phyloP scores from a whole-genome alignment of 257 asterid genomes.

The Schizonepeta tenuifolia region DNA sequence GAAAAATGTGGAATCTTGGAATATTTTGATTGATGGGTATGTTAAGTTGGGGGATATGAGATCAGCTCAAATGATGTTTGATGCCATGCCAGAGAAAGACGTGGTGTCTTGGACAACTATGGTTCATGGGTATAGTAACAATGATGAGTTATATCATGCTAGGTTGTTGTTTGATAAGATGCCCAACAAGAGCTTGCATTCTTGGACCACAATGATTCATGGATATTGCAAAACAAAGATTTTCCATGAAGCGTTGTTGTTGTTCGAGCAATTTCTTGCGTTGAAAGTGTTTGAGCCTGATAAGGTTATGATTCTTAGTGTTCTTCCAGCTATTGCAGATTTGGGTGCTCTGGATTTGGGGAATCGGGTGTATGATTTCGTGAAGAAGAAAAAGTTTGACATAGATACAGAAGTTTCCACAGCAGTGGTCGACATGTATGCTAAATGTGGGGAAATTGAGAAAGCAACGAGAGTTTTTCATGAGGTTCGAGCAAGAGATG shows the following conservation, averaged over 20 bases:
- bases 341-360: slow-evolving; percentile 89
- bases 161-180: slow-evolving; percentile 66
- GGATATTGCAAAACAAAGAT: slow-evolving; percentile 71
- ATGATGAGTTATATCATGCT: slow-evolving; percentile 60
- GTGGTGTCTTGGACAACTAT: slow-evolving; percentile 92
- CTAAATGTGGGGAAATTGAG: slow-evolving; percentile 79
- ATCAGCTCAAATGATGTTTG: neutral
- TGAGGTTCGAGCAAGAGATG: slow-evolving; percentile 52
- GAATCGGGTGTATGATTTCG: slow-evolving; percentile 60
- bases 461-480: slow-evolving; percentile 67
- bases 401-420: slow-evolving; percentile 73
- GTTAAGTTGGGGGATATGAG: slow-evolving; percentile 58
- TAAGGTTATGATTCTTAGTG: slow-evolving; percentile 71
- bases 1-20: slow-evolving; percentile 70
- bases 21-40: slow-evolving; percentile 82
- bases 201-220: slow-evolving; percentile 93
- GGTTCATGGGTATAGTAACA: slow-evolving; percentile 79
- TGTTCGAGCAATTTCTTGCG: slow-evolving; percentile 67
- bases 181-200: slow-evolving; percentile 72
- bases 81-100: slow-evolving; percentile 52
- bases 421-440: slow-evolving; percentile 87
- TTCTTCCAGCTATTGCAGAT: slow-evolving; percentile 93
- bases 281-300: slow-evolving; percentile 55
- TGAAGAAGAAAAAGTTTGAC: slow-evolving; percentile 66
- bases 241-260: slow-evolving; percentile 61